Base-by-base conservation (phyloP, 1,284 basidiomycete species). In the Porogramme epimiltina region DNA sequence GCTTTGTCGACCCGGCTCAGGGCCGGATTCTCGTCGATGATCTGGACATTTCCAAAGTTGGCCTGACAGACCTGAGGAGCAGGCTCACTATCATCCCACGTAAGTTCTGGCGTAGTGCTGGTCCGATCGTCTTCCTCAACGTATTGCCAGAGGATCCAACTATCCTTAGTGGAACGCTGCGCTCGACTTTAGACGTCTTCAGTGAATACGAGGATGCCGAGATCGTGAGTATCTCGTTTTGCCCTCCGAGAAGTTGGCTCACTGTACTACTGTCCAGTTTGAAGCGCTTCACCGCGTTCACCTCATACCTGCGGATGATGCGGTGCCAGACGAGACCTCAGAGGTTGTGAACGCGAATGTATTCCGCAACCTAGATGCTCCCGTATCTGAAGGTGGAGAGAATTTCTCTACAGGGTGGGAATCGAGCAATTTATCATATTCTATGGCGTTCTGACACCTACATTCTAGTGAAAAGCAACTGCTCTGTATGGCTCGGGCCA, bases 81-180 rank as follows among this genome's bases (percentile, higher is more conserved):
- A 82, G 76, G 52, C 76, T 95, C 51, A 95, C 93, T 3, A 96
- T 99, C 66, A 98, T 99, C 52, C 95, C 95, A 60, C 95, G 84
- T 89, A 56, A 61, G 84, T 72, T 6, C 28, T 13, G 13, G 28
- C 13, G 28, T 33, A 3, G 8, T 16, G 22, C 19, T 11, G 24
- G 16, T 37, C 44, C 34, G 24, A 24, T 18, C 28, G 28, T 31
- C 28, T 6, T 31, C 8, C 6, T 8, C 28, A 31, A 25, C n/a
- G 26, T 45, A 24, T 45, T 20, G 60, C 23, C 44, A 45, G 44
- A 94, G 84, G 92, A 95, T 66, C 93, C 93, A 0, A 93, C 89
- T 0, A 94, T 98, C 64, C 70, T 96, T 47, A 93, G 89, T 52
- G 94, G 93, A 19, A 91, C 85, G 1, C 60, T 96, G n/a, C 81